Evolutionary conservation across 176 grass and related monocot species (phyloP).

Genomic region (Secale cereale): DNA sequence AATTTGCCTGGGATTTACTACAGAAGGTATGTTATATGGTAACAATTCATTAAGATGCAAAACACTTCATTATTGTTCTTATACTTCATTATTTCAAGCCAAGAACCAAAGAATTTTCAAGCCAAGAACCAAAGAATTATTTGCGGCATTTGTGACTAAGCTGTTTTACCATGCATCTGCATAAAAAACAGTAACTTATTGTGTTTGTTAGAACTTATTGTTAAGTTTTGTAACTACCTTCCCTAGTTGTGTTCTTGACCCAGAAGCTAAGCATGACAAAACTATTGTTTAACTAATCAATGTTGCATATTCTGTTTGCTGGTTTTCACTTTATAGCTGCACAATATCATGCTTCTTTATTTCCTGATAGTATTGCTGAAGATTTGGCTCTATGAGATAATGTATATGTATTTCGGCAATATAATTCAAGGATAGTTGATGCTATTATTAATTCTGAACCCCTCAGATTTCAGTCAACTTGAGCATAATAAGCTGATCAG

Average conservation of each 20-base stretch:
- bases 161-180: conserved; percentile 9
- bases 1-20: conserved; percentile 84
- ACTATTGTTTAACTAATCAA: background rate
- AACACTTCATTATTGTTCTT: conserved; percentile 20
- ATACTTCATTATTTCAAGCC: background rate
- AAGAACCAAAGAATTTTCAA: background rate
- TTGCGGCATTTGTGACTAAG: conserved; percentile 13
- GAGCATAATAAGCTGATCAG: background rate
- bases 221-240: background rate
- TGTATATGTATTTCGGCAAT: background rate
- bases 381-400: background rate
- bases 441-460: background rate
- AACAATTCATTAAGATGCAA: conserved; percentile 13
- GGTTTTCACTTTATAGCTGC: background rate
- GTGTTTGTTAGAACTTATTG: background rate
- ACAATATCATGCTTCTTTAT: background rate
- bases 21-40: conserved; percentile 62
- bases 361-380: background rate
- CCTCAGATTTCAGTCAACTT: background rate
- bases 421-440: background rate
- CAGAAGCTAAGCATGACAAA: background rate
- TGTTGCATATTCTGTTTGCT: background rate
- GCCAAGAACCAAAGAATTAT: background rate
- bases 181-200: background rate
- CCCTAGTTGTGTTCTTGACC: background rate